Percentiles rank a stretch among this genome's conserved stretches.
phyloP scores from a whole-genome alignment of 805 yeast genomes.

The Metschnikowia colocasiae region DNA sequence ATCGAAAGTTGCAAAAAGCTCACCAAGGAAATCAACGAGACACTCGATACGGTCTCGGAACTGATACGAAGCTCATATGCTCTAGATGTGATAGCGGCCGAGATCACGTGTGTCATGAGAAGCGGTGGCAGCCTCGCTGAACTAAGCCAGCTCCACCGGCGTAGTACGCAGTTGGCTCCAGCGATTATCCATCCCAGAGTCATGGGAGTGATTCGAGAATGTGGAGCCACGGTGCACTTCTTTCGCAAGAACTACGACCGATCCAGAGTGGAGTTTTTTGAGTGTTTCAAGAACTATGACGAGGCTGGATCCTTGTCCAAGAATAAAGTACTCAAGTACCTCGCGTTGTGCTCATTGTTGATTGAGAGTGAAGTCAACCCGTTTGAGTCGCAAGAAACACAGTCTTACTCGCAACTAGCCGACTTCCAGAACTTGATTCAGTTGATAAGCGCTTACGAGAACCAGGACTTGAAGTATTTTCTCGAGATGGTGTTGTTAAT shows the following conservation, averaged over 20 bases:
- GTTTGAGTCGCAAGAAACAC: conserved; percentile 69
- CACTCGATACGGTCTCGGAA: conserved; percentile 39
- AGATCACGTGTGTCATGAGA: conserved; percentile 49
- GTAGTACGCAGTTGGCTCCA: conserved; percentile 42
- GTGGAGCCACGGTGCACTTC: conserved; percentile 69
- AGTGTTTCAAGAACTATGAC: conserved; percentile 42
- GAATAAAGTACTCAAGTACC: conserved; percentile 54
- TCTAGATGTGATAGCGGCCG: conserved; percentile 64
- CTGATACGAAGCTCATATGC: conserved; percentile 45
- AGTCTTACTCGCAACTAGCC: conserved; percentile 40
- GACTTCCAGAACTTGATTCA: conserved; percentile 22
- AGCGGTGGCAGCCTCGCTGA: conserved; percentile 30
- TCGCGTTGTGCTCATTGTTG: conserved; percentile 58
- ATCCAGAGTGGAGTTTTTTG: conserved; percentile 62
- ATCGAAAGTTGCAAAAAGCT: conserved; percentile 32
- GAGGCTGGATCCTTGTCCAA: conserved; percentile 47
- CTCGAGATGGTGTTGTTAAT: conserved; percentile 17
- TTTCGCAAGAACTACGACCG: conserved; percentile 53
- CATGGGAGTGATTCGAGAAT: conserved; percentile 70
- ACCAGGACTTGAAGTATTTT: conserved; percentile 24
- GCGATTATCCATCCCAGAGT: conserved; percentile 76
- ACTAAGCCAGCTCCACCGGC: conserved; percentile 47
- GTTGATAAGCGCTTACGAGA: conserved; percentile 31
- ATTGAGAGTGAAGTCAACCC: conserved; percentile 67
- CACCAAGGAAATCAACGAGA: conserved; percentile 34